Conservation (phyloP, 306 rosid genomes). For the Fragaria iinumae region DNA sequence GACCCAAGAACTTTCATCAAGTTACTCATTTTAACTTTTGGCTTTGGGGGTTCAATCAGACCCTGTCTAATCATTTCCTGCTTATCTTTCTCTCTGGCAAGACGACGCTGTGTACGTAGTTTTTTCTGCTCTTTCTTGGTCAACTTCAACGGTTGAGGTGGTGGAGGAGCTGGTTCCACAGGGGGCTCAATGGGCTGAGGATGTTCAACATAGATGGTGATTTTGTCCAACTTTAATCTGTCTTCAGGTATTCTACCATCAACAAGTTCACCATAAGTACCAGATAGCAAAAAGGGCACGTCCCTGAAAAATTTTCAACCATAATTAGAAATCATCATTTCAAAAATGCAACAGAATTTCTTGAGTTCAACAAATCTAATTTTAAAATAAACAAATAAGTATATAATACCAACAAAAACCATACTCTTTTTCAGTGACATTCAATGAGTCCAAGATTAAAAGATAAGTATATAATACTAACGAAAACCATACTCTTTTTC, state of each 20-base stretch:
- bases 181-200: conserved; percentile 99
- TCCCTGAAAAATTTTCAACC: conserved; percentile 54
- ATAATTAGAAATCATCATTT: conserved; percentile 12
- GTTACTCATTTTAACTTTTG: conserved; percentile 94
- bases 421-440: background rate
- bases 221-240: conserved; percentile 62
- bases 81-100: conserved; percentile 85
- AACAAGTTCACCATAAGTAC: conserved; percentile 52
- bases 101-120: conserved; percentile 85
- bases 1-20: conserved; percentile 93
- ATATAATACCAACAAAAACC: background rate
- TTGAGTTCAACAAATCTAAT: background rate
- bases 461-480: background rate
- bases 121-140: conserved; percentile 96
- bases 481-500: background rate
- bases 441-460: background rate
- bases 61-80: conserved; percentile 99
- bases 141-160: conserved; percentile 96
- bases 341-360: background rate
- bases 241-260: conserved; percentile 43
- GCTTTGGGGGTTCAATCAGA: conserved; percentile 86
- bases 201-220: conserved; percentile 81
- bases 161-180: conserved; percentile 92
- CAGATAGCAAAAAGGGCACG: conserved; percentile 54
- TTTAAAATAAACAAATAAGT: background rate